Conservation (phyloP, 2,329 filamentous ascomycete genomes). For the Pseudocercospora crystallina region DNA sequence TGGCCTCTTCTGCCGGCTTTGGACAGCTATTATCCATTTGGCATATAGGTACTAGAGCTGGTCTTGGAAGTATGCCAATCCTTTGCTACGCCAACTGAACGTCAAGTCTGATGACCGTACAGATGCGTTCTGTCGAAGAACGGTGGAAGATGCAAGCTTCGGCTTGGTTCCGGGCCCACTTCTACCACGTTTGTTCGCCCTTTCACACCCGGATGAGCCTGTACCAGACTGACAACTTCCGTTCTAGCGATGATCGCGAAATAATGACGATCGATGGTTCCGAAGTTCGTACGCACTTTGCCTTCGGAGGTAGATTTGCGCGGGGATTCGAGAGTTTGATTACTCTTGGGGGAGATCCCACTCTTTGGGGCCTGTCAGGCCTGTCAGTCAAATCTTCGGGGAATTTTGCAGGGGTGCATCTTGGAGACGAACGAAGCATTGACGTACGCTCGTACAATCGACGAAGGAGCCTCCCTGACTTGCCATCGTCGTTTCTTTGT, state of each 20-base stretch:
- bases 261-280: not conserved
- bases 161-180: not conserved
- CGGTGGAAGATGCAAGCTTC: not conserved
- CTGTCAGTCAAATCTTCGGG: too few species aligned
- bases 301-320: not conserved
- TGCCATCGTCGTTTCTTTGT: too few species aligned
- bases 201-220: not conserved
- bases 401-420: too few species aligned
- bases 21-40: not conserved
- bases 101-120: not conserved
- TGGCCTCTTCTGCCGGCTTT: not conserved
- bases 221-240: too few species aligned
- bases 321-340: too few species aligned
- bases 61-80: not conserved
- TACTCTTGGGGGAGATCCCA: too few species aligned
- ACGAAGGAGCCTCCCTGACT: too few species aligned
- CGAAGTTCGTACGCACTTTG: too few species aligned
- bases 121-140: not conserved
- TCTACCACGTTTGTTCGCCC: not conserved
- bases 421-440: conserved; percentile 31
- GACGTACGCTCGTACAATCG: conserved; percentile 44
- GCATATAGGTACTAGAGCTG: not conserved
- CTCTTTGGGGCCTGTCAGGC: too few species aligned
- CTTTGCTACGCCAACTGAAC: not conserved
- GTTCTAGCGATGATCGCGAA: not conserved